Evolutionary conservation across 441 rosid genomes (phyloP).

Genomic region (Erysimum pusillum): DNA sequence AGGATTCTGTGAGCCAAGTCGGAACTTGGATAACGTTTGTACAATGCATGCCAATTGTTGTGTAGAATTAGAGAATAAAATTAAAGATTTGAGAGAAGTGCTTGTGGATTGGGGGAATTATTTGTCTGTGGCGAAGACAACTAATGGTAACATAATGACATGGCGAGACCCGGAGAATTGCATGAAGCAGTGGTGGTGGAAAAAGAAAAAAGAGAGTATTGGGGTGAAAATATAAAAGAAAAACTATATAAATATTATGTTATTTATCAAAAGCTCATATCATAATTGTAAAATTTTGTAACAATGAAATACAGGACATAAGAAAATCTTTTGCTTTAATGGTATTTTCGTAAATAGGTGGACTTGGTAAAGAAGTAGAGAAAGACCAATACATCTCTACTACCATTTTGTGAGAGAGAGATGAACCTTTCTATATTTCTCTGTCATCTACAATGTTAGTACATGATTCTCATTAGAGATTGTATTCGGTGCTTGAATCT

Average conservation of each 20-base stretch:
- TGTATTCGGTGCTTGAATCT: not conserved
- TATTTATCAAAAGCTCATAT: not conserved
- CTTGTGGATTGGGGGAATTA: slow-evolving; percentile 78
- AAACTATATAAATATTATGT: not conserved
- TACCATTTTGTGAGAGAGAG: not conserved
- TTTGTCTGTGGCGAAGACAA: slow-evolving; percentile 36
- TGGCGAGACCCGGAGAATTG: slow-evolving; percentile 31
- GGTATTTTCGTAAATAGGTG: not conserved
- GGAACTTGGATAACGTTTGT: slow-evolving; percentile 70
- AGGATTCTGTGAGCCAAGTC: slow-evolving; percentile 83
- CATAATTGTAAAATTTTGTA: not conserved
- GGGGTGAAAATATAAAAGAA: not conserved
- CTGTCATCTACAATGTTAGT: not conserved
- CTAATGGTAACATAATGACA: not conserved
- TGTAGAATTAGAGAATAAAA: slow-evolving; percentile 67
- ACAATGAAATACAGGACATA: not conserved
- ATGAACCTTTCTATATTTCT: not conserved
- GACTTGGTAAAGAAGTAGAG: not conserved
- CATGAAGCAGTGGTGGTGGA: slow-evolving; percentile 22
- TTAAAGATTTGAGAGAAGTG: slow-evolving; percentile 73
- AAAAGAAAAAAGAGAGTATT: slow-evolving; percentile 8
- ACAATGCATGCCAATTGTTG: slow-evolving; percentile 98
- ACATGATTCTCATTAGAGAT: not conserved
- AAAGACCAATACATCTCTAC: not conserved
- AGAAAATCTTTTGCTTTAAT: not conserved